Evolutionary conservation across 2,329 filamentous ascomycete genomes (phyloP).

Genomic region (Orbilia javanica): DNA sequence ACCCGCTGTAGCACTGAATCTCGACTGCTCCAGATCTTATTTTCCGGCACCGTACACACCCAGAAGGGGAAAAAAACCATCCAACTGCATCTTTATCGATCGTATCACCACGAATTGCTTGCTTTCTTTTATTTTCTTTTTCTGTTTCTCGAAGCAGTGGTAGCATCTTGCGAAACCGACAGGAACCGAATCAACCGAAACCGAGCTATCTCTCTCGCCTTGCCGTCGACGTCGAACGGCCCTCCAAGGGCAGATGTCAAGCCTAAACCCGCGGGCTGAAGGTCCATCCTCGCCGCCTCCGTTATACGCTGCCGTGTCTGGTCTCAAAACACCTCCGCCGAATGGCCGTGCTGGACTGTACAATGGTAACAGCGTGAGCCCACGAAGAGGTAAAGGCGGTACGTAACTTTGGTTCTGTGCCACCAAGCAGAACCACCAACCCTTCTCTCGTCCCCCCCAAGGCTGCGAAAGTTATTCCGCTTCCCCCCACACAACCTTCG

Average conservation of each 20-base stretch:
- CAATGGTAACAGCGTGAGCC: slow-evolving; percentile 58
- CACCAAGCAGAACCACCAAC: slow-evolving; percentile 16
- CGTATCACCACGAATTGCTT: neutral
- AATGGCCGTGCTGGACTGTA: slow-evolving; percentile 56
- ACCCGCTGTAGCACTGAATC: slow-evolving; percentile 23
- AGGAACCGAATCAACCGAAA: neutral
- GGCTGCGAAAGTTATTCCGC: neutral
- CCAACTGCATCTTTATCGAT: neutral
- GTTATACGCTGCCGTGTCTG: slow-evolving; percentile 55
- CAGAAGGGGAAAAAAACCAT: neutral
- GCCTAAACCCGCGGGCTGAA: slow-evolving; percentile 56
- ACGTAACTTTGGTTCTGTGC: slow-evolving; percentile 43
- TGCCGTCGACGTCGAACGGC: slow-evolving; percentile 56
- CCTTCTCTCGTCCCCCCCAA: neutral
- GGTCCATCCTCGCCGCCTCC: slow-evolving; percentile 57
- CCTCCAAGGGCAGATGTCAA: slow-evolving; percentile 58
- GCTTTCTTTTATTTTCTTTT: neutral
- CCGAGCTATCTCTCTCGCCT: slow-evolving; percentile 13
- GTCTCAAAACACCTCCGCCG: slow-evolving; percentile 56
- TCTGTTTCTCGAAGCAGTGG: neutral
- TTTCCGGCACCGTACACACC: neutral
- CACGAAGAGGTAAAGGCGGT: slow-evolving; percentile 55
- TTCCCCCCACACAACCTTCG: slow-evolving; percentile 24
- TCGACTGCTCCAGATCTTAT: slow-evolving; percentile 14
- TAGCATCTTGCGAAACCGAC: neutral